These are phyloP conservation scores for Myxozyma vanderwaltii DNA, from an alignment of 805 yeast species.

Conservation along the genomic window DNA sequence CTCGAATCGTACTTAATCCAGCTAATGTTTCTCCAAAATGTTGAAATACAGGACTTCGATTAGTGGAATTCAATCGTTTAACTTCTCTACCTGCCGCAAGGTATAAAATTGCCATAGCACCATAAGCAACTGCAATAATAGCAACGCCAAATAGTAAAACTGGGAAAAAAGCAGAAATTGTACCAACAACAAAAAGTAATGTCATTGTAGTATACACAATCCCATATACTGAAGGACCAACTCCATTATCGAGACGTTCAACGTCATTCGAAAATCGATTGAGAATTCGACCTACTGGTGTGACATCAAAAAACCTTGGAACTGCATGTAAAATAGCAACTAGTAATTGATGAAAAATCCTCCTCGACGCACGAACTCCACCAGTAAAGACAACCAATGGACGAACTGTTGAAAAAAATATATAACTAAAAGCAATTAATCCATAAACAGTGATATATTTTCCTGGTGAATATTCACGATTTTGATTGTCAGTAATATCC, in stretches of 20 bases:
- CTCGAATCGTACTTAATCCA: conserved; percentile 92
- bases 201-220: conserved; percentile 65
- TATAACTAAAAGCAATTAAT: conserved; percentile 62
- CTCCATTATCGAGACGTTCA: conserved; percentile 90
- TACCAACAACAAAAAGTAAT: conserved; percentile 64
- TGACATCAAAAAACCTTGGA: conserved; percentile 86
- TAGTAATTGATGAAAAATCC: conserved; percentile 67
- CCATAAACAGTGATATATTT: conserved; percentile 49
- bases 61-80: conserved; percentile 81
- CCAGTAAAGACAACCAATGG: conserved; percentile 58
- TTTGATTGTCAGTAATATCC: neutral
- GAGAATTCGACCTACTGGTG: conserved; percentile 95
- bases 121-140: conserved; percentile 61
- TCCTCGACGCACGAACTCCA: conserved; percentile 77
- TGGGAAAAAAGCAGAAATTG: conserved; percentile 82
- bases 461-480: conserved; percentile 2
- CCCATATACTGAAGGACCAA: conserved; percentile 75
- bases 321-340: conserved; percentile 71
- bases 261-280: conserved; percentile 94
- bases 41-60: conserved; percentile 93
- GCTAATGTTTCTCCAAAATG: conserved; percentile 90
- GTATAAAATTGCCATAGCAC: conserved; percentile 72
- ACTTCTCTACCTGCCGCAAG: conserved; percentile 83
- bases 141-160: conserved; percentile 73
- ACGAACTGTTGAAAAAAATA: conserved; percentile 51